Base-by-base conservation (phyloP, 257 asterid genomes). In the Solanum neorickii region DNA sequence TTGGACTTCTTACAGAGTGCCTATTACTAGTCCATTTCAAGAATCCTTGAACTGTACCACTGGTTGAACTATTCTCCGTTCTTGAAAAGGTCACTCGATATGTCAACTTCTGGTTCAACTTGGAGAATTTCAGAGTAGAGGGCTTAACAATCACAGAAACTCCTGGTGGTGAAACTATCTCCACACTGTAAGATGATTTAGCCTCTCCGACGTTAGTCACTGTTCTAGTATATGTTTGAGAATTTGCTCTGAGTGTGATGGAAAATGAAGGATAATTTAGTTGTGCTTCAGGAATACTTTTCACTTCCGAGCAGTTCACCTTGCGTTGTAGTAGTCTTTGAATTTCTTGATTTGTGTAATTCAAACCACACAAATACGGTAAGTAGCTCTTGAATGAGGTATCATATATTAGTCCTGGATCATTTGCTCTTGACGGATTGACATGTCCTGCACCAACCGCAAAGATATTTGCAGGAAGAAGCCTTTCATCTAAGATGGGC, bases 161-260 rank as follows among this genome's bases (percentile, higher is more conserved):
- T 7, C 88, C 89, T 7, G 3, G 60, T 2, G 90, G 89, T 47
- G 86, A 77, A 73, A 77, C 88, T 76, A 88, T 70, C 65, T 90
- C n/a, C 18, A 88, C 87, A 20, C 4, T 39, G 73, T 88, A 90
- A 12, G 49, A 49, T 47, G 88, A 87, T 31, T 46, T 23, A n/a
- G 83, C 86, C 7, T 52, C 77, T 13, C 90, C 92, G 14, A 75
- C 87, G 11, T 90, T 90, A 18, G 88, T 90, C 23, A 83, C 88
- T 2, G 86, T 86, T 59, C 92, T 83, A 4, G 88, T 83, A 9
- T 73, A 83, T 29, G 84, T 86, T 46, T 76, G 89, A 49, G 37
- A 5, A 12, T 29, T 15, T 12, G 83, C 42, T 49, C 66, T 2
- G 0, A 74, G 20, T 37, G 82, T 37, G 82, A 74, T 21, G 12